Conservation (phyloP, 2,329 filamentous ascomycete genomes). For the Diplodia intermedia region DNA sequence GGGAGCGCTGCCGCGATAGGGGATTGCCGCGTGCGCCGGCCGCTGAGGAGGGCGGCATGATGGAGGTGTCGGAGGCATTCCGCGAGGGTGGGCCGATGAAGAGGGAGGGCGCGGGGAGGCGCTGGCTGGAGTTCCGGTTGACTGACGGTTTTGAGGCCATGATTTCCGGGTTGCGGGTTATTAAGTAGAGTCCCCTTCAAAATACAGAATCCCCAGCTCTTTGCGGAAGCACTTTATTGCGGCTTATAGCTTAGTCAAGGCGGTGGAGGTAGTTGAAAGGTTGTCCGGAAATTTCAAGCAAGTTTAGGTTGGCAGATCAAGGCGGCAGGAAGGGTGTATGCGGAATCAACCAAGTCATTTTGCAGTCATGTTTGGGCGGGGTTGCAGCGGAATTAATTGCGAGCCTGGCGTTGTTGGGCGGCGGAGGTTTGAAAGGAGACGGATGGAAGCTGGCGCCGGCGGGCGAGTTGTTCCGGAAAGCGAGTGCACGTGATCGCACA, state of each 20-base stretch:
- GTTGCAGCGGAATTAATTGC: background rate
- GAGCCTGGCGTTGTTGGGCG: background rate
- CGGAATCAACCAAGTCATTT: slow-evolving; percentile 1
- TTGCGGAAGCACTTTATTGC: slow-evolving; percentile 1
- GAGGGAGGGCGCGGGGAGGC: slow-evolving; percentile 74
- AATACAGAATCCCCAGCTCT: background rate
- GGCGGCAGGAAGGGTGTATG: background rate
- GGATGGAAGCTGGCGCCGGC: slow-evolving; percentile 4
- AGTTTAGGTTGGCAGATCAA: background rate
- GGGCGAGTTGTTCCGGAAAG: slow-evolving; percentile 25
- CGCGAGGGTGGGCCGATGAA: slow-evolving; percentile 83
- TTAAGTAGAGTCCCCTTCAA: background rate
- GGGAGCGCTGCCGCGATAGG: slow-evolving; percentile 48
- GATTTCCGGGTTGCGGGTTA: too few relatives aligned
- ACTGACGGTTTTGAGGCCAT: slow-evolving; percentile 19
- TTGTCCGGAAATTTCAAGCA: background rate
- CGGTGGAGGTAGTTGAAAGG: background rate
- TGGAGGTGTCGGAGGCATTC: slow-evolving; percentile 65
- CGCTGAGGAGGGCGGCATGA: slow-evolving; percentile 45
- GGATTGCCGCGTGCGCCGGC: slow-evolving; percentile 34
- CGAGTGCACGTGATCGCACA: slow-evolving; percentile 29
- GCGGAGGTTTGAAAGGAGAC: background rate
- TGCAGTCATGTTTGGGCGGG: background rate
- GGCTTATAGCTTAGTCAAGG: background rate
- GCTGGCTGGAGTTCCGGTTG: slow-evolving; percentile 37